These are phyloP conservation scores for Gonapodya prolifera DNA, from an alignment of 192 early-diverging fungal species.

Conservation along the genomic window DNA sequence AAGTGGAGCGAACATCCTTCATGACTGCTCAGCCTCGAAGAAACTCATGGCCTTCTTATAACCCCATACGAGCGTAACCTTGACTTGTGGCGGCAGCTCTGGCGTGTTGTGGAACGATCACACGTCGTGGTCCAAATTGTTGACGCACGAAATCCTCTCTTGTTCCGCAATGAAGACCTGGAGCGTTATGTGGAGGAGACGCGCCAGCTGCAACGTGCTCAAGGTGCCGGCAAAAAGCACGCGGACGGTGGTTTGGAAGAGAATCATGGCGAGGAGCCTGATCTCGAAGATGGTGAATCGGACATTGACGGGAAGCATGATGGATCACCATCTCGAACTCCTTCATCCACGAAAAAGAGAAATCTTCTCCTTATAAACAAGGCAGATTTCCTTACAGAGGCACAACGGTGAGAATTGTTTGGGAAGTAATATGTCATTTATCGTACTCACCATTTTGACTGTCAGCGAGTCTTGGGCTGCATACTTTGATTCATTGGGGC, in stretches of 20 bases:
- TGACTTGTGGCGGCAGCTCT: conserved; percentile 98
- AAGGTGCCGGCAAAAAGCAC: neutral
- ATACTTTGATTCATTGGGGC: conserved; percentile 69
- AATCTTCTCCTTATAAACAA: conserved; percentile 94
- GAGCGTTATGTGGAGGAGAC: conserved; percentile 87
- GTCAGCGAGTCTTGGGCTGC: conserved; percentile 68
- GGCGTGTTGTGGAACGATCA: conserved; percentile 96
- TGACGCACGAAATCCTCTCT: conserved; percentile 88
- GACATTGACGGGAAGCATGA: neutral
- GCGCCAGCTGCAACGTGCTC: conserved; percentile 19
- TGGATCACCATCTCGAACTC: neutral
- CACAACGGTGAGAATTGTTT: conserved; percentile 44
- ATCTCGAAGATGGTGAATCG: neutral
- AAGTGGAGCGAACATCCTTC: conserved; percentile 12
- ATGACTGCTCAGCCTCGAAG: conserved; percentile 50
- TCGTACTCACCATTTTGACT: neutral
- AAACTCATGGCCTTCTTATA: conserved; percentile 81
- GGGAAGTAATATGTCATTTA: neutral
- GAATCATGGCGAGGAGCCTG: too few species aligned
- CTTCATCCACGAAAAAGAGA: conserved; percentile 43
- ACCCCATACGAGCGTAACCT: conserved; percentile 98
- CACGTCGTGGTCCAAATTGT: conserved; percentile 97
- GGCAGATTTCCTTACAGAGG: conserved; percentile 86
- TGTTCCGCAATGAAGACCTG: conserved; percentile 83
- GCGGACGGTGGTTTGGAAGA: too few species aligned